Evolutionary conservation across 768 basidiomycete genomes (phyloP), one percentile per base, ranked within the genome.

Genomic region (Phlebiopsis gigantea): DNA sequence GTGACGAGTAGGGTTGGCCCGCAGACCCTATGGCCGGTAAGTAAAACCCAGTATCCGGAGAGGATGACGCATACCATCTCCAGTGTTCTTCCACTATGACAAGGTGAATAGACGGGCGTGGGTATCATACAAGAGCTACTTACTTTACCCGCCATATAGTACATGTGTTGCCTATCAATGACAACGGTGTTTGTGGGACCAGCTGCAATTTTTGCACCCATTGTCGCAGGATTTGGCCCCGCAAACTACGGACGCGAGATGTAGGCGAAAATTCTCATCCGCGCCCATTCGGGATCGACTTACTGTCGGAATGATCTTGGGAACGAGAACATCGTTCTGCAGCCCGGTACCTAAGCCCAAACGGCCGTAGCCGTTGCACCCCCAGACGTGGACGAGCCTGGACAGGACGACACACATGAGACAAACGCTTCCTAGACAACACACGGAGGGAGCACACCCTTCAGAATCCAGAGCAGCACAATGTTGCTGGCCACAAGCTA

Each of bases 351-450:
- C 90, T 19, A 94, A 77, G 19, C 95, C 96, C 30, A 95, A 79
- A 17, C 96, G 84, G 61, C 93, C 94, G 68, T 97, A 96, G 8
- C 90, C 91, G 57, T 90, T 91, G 66, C 87, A 92, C 5, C 91
- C 92, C 89, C 90, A 94, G 5, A 88, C 85, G 63, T 88, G 90
- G 6, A 90, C 86, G 50, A 84, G 69, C 0, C 90, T 92, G 58
- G 24, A 45, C 34, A 19, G n/a, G 14, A 55, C 7, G 31, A 43
- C n/a, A 60, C 30, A 41, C 34, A 29, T 57, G 44, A 49, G 21
- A 24, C 15, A 31, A 39, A 22, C 17, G 14, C 30, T 29, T 17
- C 29, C 9, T 48, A 5, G 47, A 19, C 44, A 45, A 45, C 25
- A n/a, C n/a, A 30, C 7, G 17, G 10, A 19, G 19, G 49, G 24